These are phyloP conservation scores for Eucalyptus curtisii DNA, from an alignment of 345 rosid genomes.

Conservation along the genomic window DNA sequence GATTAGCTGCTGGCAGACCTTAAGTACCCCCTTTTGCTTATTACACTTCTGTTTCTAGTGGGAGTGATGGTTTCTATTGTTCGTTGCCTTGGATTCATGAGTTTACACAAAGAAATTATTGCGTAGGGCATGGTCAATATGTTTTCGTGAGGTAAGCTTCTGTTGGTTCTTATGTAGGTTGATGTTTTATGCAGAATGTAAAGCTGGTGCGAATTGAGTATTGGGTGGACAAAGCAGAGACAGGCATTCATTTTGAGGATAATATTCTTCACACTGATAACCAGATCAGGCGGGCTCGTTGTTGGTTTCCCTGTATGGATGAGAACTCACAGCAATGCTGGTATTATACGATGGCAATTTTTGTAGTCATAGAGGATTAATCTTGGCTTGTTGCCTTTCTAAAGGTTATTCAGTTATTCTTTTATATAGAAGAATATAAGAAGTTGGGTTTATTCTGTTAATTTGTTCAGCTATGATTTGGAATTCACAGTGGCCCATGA, in stretches of 20 bases:
- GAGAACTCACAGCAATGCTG: conserved; percentile 80
- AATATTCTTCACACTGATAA: conserved; percentile 76
- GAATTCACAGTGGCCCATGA: conserved; percentile 90
- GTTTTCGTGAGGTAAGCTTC: conserved; percentile 17
- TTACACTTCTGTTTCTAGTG: neutral
- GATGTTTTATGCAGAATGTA: conserved; percentile 86
- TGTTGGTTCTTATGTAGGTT: conserved; percentile 39
- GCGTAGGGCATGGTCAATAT: neutral
- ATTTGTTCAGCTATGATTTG: conserved; percentile 66
- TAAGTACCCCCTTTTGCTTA: neutral
- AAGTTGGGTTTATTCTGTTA: neutral
- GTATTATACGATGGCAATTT: conserved; percentile 10
- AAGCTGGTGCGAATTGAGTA: conserved; percentile 73
- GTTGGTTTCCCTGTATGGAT: conserved; percentile 96
- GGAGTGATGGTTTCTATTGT: neutral
- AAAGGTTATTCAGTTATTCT: neutral
- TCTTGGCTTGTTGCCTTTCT: neutral
- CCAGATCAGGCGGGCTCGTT: conserved; percentile 87
- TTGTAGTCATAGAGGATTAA: neutral
- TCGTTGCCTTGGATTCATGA: neutral
- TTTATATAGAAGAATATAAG: neutral
- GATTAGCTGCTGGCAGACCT: neutral
- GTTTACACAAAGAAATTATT: neutral
- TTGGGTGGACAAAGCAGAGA: conserved; percentile 82
- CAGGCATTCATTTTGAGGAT: conserved; percentile 82